Percentiles rank a stretch among this genome's conserved stretches.
These are phyloP conservation scores for Serendipita sp. DNA, from an alignment of 768 basidiomycete genomes.

Conservation along the genomic window DNA sequence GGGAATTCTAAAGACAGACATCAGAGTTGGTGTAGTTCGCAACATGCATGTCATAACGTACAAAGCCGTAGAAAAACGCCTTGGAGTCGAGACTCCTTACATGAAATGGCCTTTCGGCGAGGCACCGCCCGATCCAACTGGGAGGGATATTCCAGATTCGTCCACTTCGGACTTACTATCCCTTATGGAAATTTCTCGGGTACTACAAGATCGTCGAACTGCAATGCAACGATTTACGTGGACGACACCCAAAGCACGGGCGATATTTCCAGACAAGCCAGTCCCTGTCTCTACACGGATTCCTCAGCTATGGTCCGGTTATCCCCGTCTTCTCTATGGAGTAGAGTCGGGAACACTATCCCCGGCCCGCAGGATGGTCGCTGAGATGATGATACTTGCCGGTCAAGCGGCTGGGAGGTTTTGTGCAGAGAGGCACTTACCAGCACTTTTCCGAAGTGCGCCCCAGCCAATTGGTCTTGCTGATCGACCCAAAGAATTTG, in stretches of 20 bases:
- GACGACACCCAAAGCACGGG: constrained; percentile 14
- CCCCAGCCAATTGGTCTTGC: constrained; percentile 16
- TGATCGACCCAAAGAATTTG: not conserved
- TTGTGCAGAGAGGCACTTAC: constrained; percentile 39
- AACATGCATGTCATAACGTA: constrained; percentile 55
- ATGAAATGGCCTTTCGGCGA: constrained; percentile 6
- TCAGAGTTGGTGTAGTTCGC: constrained; percentile 56
- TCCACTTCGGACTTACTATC: not conserved
- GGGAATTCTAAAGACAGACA: constrained; percentile 48
- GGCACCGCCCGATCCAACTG: not conserved
- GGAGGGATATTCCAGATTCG: not conserved
- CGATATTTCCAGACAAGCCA: constrained; percentile 20
- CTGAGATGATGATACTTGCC: constrained; percentile 72
- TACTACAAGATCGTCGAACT: not conserved
- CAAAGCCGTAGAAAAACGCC: constrained; percentile 39
- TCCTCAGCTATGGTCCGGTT: constrained; percentile 25
- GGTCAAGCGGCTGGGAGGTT: constrained; percentile 61
- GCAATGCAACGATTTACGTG: constrained; percentile 12
- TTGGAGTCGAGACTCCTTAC: constrained; percentile 20
- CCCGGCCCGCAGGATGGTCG: constrained; percentile 38
- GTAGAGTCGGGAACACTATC: constrained; percentile 25
- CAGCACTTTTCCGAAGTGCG: constrained; percentile 43
- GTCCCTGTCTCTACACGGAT: constrained; percentile 8
- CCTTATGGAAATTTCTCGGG: not conserved
- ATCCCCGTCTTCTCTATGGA: constrained; percentile 33